phyloP scores from a whole-genome alignment of 257 asterid genomes.

The Nicotiana tabacum region DNA sequence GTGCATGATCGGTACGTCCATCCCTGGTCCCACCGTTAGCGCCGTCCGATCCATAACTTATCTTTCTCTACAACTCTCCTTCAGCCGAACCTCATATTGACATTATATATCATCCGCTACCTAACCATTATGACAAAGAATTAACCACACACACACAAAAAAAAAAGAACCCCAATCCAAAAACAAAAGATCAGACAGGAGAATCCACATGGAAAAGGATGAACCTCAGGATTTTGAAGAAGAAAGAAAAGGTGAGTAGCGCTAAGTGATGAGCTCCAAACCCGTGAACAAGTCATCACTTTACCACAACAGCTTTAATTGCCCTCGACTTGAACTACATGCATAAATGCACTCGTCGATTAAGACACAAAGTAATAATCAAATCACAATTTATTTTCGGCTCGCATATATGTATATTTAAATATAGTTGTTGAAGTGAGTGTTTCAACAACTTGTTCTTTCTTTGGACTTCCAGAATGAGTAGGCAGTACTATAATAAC shows the following conservation, averaged over 20 bases:
- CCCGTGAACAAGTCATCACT: no score
- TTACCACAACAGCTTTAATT: no score
- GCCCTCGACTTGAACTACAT: no score
- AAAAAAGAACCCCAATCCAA: neutral
- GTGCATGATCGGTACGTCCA: slow-evolving; percentile 94
- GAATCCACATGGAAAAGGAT: neutral
- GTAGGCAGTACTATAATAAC: neutral
- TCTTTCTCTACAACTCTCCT: neutral
- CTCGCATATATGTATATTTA: no score
- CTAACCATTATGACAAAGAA: neutral
- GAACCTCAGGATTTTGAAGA: no score
- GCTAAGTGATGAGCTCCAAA: no score
- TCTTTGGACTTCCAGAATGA: slow-evolving; percentile 19
- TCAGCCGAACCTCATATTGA: neutral
- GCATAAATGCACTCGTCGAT: no score
- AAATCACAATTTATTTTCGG: no score
- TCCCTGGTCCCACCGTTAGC: slow-evolving; percentile 44
- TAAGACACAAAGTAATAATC: no score
- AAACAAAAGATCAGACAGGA: neutral
- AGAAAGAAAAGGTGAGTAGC: no score
- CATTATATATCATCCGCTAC: neutral
- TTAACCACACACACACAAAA: neutral
- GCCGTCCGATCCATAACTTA: slow-evolving; percentile 57
- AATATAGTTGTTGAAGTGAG: neutral
- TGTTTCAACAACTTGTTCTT: neutral